These are phyloP conservation scores for Didymella pomorum DNA, from an alignment of 2,329 filamentous ascomycete species.

Conservation along the genomic window DNA sequence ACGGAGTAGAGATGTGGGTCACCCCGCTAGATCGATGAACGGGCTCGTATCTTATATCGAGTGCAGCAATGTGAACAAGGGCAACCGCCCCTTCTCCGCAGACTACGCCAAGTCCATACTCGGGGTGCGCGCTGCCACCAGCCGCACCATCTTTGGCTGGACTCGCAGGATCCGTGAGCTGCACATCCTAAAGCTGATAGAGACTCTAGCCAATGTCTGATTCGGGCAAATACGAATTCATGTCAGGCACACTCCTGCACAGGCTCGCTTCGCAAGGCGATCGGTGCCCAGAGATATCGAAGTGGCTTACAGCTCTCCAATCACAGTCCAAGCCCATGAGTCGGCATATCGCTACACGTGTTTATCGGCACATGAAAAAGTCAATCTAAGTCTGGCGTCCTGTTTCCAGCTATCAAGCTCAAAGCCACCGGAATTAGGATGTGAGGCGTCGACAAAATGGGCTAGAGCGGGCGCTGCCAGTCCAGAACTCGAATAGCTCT, in stretches of 20 bases:
- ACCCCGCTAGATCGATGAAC: neutral
- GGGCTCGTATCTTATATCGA: neutral
- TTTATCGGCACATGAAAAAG: neutral
- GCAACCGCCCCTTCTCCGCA: neutral
- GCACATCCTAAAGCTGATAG: neutral
- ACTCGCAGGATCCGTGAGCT: neutral
- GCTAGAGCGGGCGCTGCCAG: neutral
- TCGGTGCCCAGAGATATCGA: neutral
- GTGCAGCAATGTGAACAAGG: neutral
- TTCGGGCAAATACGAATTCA: too few relatives aligned
- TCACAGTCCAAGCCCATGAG: neutral
- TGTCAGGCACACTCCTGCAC: neutral
- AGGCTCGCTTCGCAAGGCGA: neutral
- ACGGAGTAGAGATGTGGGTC: neutral
- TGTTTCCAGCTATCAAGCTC: neutral
- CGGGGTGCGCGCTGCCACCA: neutral
- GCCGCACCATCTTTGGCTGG: neutral
- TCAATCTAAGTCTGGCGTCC: neutral
- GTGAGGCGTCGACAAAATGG: neutral
- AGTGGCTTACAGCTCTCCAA: conserved; percentile 1
- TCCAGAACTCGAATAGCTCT: neutral
- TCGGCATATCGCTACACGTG: neutral
- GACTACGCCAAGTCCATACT: neutral
- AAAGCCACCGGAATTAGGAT: neutral
- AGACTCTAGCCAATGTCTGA: neutral